These are phyloP conservation scores for Clonostachys byssicola DNA, from an alignment of 2,329 filamentous ascomycete genomes.

Conservation along the genomic window DNA sequence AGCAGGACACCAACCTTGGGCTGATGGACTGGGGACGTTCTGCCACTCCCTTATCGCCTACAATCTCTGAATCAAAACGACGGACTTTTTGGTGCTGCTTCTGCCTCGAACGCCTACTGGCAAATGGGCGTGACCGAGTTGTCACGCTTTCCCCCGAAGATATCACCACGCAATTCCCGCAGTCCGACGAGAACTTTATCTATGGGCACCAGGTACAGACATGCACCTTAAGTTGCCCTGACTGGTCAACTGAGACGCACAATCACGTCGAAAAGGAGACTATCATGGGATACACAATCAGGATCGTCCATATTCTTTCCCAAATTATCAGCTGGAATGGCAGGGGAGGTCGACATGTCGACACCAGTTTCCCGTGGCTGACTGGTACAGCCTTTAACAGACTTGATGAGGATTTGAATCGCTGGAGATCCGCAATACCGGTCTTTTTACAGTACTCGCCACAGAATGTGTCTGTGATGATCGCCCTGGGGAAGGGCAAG, in stretches of 20 bases:
- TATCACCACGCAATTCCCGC: neutral
- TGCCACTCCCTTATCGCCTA: neutral
- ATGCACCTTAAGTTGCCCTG: neutral
- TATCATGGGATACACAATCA: neutral
- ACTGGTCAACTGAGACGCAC: neutral
- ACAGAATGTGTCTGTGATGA: neutral
- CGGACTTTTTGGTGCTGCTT: conserved; percentile 1
- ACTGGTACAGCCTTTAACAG: neutral
- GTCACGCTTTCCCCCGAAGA: neutral
- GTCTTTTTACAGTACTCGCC: neutral
- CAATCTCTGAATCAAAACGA: neutral
- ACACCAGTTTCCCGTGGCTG: neutral
- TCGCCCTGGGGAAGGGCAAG: neutral
- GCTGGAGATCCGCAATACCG: neutral
- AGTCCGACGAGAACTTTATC: neutral
- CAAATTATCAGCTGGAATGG: conserved; percentile 1
- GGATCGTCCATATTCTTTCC: neutral
- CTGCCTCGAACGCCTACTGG: neutral
- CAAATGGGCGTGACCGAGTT: neutral
- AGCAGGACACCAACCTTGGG: neutral
- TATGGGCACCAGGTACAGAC: neutral
- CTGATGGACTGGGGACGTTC: neutral
- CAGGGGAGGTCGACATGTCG: neutral
- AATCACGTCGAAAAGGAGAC: neutral
- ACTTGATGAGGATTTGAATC: neutral